phyloP scores from a whole-genome alignment of 73 alveolate genomes.

The Durusdinium trenchii region DNA sequence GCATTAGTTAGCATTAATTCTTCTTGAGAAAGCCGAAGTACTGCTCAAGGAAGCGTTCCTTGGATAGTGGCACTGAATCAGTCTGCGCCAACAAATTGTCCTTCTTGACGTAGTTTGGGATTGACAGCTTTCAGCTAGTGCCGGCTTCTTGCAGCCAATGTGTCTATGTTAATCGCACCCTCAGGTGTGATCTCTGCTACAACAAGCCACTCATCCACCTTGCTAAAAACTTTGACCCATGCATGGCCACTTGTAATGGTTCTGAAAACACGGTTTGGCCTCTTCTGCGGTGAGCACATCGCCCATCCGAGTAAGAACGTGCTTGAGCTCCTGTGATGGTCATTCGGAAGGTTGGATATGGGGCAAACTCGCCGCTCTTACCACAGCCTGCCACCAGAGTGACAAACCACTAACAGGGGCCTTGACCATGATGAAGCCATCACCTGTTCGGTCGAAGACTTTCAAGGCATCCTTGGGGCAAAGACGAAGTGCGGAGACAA shows the following conservation, averaged over 20 bases:
- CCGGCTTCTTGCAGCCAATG: not conserved
- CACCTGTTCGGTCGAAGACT: conserved; percentile 83
- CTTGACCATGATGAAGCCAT: conserved; percentile 82
- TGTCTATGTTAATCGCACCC: conserved; percentile 63
- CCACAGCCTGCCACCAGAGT: not conserved
- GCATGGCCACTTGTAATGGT: not conserved
- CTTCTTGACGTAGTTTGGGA: not conserved
- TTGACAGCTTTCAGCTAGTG: not conserved
- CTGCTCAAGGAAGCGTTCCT: conserved; percentile 90
- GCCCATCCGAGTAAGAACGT: conserved; percentile 94
- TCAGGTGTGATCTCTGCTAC: conserved; percentile 64
- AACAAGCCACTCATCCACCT: conserved; percentile 94
- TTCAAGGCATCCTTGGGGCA: conserved; percentile 76
- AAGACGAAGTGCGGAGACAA: not conserved
- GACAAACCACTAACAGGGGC: not conserved
- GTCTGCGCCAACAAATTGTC: not conserved
- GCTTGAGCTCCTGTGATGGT: conserved; percentile 79
- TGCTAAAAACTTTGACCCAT: not conserved
- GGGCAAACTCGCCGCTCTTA: not conserved
- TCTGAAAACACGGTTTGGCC: not conserved
- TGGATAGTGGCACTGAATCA: not conserved
- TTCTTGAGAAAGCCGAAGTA: conserved; percentile 87
- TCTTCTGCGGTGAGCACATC: conserved; percentile 85
- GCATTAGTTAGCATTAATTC: too few species aligned
- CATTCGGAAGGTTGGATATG: not conserved